Base-by-base conservation (phyloP, 2,329 filamentous ascomycete genomes). In the Teratosphaeria epicoccoides region DNA sequence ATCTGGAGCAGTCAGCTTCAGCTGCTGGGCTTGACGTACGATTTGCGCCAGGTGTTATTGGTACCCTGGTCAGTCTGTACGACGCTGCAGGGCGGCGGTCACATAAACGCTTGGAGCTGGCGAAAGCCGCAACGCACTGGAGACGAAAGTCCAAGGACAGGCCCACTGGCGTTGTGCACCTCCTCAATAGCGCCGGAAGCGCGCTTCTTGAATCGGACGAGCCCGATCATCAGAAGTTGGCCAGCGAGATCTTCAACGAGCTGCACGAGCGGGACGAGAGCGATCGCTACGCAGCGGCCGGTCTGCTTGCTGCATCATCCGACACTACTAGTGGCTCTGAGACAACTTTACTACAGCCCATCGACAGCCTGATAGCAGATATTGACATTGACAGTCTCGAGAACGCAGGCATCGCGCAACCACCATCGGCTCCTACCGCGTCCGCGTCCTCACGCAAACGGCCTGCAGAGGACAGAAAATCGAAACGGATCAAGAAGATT, bases 111-210 rank as follows among this genome's bases (percentile, higher is more conserved):
- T 70, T 74, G 6, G 87, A 93, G 63, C 75, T 97, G 17, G 80
- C 83, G 53, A 87, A 85, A 67, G 88, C 91, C 17, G 88, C 88
- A 10, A 74, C 78, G 12, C 84, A 94, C 71, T 97, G 93, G 90
- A 79, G 82, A 49, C 74, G 76, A 45, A 84, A 83, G 59, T 73
- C 77, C 9, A 74, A 78, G 58, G 61, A 65, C 57, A 28, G 66
- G 62, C 23, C 70, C 58, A 44, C 52, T 14, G 70, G 82, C 0
- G 59, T 63, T 6, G 70, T 76, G n/a, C 79, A 85, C 0, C 79
- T 97, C 5, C 76, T 95, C 48, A 82, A 83, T 52, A 87, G 89
- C 50, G 88, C 90, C 6, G 91, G 87, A n/a, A 78, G 85, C 43
- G 83, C 88, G 46, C 79, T 97, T 9, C 80, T 96, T 46, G 82